Base-by-base conservation (phyloP, 331 rosid species). In the Cydonia oblonga region DNA sequence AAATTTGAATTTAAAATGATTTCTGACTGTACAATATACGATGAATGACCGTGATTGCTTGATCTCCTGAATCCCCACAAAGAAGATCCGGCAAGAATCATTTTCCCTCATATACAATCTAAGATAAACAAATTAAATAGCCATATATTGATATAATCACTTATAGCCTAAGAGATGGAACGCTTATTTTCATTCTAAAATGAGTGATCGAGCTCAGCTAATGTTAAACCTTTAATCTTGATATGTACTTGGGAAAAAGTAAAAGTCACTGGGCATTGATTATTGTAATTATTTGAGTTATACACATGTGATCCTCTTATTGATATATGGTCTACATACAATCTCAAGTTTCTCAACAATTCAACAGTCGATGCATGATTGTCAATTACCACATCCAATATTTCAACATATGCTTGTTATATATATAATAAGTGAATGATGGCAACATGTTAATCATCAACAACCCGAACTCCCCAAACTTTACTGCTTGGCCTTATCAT, bases 341-440 rank as follows among this genome's bases (percentile, higher is more conserved):
- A 57, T 10, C 18, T 57, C 62, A 57, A 57, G 23, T 22, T 11
- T 57, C 30, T 23, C 29, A 11, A 10, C 15, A 23, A 23, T 57
- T 57, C 11, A 2, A 9, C 14, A 62, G 13, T 16, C 5, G 23
- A 29, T 29, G 42, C 22, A 62, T 62, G 40, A 62, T 29, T 53
- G 18, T 38, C 30, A 65, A 71, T 76, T 81, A 61, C 74, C 75
- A 32, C 72, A 32, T 30, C 69, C 66, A 72, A 72, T 68, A 54
- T 79, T 79, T 81, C 30, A 22, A 54, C 29, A 3, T 70, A 58
- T 19, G 72, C 62, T 35, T 59, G 9, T 12, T 16, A 61, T 15
- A 86, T 84, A 80, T n/a, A n/a, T n/a, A n/a, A 85, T 78, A 66
- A 64, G 72, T 75, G 76, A 83, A 86, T 81, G 78, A 85, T 66